Conservation (phyloP, 371 early-diverging fungal species). For the Mucor racemosus region DNA sequence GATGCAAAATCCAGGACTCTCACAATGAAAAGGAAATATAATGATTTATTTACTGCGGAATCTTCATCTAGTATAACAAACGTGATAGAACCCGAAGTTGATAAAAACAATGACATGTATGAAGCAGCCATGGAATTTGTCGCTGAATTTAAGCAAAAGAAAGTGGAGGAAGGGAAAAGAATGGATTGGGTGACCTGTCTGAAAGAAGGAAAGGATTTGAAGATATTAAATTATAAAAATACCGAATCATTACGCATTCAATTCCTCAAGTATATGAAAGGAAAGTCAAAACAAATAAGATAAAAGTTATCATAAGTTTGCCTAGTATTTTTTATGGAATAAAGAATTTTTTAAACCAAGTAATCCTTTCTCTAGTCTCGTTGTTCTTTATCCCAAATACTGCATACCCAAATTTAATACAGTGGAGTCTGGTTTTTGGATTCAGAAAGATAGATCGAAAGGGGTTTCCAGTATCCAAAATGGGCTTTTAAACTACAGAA, state of each 20-base stretch:
- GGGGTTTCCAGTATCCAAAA: too few species aligned
- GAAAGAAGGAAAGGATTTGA: constrained; percentile 22
- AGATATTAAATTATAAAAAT: constrained; percentile 23
- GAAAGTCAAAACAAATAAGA: constrained; percentile 18
- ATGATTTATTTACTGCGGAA: constrained; percentile 11
- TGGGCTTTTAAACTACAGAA: too few species aligned
- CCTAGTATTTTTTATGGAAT: too few species aligned
- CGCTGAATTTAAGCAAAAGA: constrained; percentile 16
- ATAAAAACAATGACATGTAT: constrained; percentile 22
- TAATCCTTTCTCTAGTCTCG: background rate
- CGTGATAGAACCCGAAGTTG: constrained; percentile 10
- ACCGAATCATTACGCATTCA: constrained; percentile 25
- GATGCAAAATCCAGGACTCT: constrained; percentile 17
- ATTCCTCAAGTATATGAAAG: constrained; percentile 23
- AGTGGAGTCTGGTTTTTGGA: too few species aligned
- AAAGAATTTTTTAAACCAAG: constrained; percentile 18
- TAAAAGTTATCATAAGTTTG: too few species aligned
- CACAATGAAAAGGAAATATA: constrained; percentile 20
- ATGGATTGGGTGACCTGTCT: constrained; percentile 22
- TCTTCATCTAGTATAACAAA: constrained; percentile 15
- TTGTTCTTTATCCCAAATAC: too few species aligned
- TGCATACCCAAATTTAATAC: too few species aligned
- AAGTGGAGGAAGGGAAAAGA: constrained; percentile 18
- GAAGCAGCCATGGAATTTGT: constrained; percentile 20
- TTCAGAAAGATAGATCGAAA: too few species aligned